Percentiles rank a stretch among this genome's conserved stretches.
Conservation (phyloP, 2,329 filamentous ascomycete genomes). For the Aspergillus melleus region DNA sequence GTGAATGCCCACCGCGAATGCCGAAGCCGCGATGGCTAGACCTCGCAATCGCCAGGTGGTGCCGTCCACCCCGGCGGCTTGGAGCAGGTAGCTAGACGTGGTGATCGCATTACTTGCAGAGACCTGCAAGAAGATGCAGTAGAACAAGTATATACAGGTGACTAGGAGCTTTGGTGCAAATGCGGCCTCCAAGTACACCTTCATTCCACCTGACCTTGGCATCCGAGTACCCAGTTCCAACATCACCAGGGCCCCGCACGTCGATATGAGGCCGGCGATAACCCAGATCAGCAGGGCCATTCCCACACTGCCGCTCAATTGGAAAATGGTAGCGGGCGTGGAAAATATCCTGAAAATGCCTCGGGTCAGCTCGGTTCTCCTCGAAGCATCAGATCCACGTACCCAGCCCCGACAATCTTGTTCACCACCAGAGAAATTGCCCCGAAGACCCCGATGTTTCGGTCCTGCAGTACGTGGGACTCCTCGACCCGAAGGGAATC, state of each 20-base stretch:
- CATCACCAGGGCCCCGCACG: background rate
- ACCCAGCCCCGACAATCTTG: conserved; percentile 25
- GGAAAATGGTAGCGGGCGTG: background rate
- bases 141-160: conserved; percentile 51
- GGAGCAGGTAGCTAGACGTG: conserved; percentile 21
- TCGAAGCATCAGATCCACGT: background rate
- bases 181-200: conserved; percentile 46
- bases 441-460: conserved; percentile 20
- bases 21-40: conserved; percentile 26
- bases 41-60: conserved; percentile 29
- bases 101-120: conserved; percentile 28
- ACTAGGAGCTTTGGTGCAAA: conserved; percentile 49
- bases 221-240: background rate
- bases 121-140: conserved; percentile 42
- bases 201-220: background rate
- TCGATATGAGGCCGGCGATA: background rate
- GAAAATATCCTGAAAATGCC: background rate
- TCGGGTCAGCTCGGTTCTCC: background rate
- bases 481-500: conserved; percentile 7
- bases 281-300: background rate
- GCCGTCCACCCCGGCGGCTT: conserved; percentile 8
- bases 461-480: conserved; percentile 20
- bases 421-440: conserved; percentile 23
- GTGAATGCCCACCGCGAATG: conserved; percentile 44
- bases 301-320: background rate